phyloP scores from a whole-genome alignment of 2,329 filamentous ascomycete genomes.

The Exserohilum rostratum region DNA sequence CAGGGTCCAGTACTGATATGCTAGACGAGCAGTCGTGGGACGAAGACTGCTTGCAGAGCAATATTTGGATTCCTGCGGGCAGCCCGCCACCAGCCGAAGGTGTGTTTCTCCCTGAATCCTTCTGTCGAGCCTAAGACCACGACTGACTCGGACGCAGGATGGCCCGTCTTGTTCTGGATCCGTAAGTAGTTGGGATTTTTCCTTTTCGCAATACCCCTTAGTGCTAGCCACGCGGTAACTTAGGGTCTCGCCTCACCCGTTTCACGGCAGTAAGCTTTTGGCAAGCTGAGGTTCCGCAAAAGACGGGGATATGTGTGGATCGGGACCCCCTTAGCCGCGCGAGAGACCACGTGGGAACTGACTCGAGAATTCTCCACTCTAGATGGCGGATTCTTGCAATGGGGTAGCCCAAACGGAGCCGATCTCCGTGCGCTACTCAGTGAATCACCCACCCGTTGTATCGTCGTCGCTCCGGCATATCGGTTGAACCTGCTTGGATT shows the following conservation, averaged over 20 bases:
- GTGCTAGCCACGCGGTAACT: background rate
- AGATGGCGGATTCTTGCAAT: slow-evolving; percentile 65
- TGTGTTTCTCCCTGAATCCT: slow-evolving; percentile 19
- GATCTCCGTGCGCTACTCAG: slow-evolving; percentile 55
- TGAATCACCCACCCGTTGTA: slow-evolving; percentile 54
- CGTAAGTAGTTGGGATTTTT: slow-evolving; percentile 48
- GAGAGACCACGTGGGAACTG: slow-evolving; percentile 8
- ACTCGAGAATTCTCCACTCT: slow-evolving; percentile 2
- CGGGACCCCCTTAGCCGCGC: background rate
- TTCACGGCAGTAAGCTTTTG: slow-evolving; percentile 1
- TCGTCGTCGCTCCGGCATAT: slow-evolving; percentile 63
- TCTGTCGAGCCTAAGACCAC: background rate
- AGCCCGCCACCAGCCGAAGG: slow-evolving; percentile 51
- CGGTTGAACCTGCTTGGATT: slow-evolving; percentile 64
- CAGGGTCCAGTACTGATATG: slow-evolving; percentile 22
- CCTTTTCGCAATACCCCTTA: background rate
- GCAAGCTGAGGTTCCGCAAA: background rate
- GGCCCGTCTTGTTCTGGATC: slow-evolving; percentile 65
- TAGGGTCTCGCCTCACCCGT: slow-evolving; percentile 5
- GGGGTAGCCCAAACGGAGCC: slow-evolving; percentile 58
- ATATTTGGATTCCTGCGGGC: slow-evolving; percentile 61
- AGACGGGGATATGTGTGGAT: background rate
- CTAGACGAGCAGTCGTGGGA: slow-evolving; percentile 46
- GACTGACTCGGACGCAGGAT: slow-evolving; percentile 47
- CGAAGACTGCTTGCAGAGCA: slow-evolving; percentile 64